Evolutionary conservation across 257 asterid genomes (phyloP).

Genomic region (Galeopsis tetrahit): DNA sequence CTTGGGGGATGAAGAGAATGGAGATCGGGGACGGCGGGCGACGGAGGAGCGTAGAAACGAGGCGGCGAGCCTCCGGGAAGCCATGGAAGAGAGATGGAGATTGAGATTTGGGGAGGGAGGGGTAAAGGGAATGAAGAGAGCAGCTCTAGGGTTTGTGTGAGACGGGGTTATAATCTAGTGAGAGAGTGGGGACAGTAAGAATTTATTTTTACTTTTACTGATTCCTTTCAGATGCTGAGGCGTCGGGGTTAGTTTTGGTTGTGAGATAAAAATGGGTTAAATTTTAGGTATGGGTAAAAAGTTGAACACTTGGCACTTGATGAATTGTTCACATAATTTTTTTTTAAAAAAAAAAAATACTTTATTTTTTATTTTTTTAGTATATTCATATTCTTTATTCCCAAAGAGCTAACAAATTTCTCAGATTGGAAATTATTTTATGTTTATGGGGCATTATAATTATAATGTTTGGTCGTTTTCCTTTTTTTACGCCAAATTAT

Average conservation of each 20-base stretch:
- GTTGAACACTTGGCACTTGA: slow-evolving; percentile 20
- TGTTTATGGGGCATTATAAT: background rate
- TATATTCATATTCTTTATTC: background rate
- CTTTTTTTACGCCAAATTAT: background rate
- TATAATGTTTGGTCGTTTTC: background rate
- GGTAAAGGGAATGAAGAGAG: background rate
- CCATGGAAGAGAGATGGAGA: slow-evolving; percentile 42
- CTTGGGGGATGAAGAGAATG: slow-evolving; percentile 42
- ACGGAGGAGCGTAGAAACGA: slow-evolving; percentile 53
- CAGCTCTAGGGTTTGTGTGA: slow-evolving; percentile 41
- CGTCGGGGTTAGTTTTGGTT: slow-evolving; percentile 36
- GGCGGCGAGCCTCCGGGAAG: slow-evolving; percentile 62
- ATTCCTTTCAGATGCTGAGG: slow-evolving; percentile 27
- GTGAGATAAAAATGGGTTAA: slow-evolving; percentile 33
- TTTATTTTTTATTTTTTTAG: background rate
- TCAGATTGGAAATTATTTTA: background rate
- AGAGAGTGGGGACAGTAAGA: slow-evolving; percentile 24
- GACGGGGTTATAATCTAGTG: slow-evolving; percentile 39
- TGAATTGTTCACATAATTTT: background rate
- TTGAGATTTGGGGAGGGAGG: slow-evolving; percentile 24
- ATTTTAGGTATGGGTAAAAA: background rate
- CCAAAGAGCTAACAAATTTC: background rate
- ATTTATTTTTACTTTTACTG: slow-evolving; percentile 5
- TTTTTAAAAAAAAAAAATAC: background rate
- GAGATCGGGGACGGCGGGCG: slow-evolving; percentile 51